Conservation (phyloP, 257 asterid genomes). For the Ballota nigra region DNA sequence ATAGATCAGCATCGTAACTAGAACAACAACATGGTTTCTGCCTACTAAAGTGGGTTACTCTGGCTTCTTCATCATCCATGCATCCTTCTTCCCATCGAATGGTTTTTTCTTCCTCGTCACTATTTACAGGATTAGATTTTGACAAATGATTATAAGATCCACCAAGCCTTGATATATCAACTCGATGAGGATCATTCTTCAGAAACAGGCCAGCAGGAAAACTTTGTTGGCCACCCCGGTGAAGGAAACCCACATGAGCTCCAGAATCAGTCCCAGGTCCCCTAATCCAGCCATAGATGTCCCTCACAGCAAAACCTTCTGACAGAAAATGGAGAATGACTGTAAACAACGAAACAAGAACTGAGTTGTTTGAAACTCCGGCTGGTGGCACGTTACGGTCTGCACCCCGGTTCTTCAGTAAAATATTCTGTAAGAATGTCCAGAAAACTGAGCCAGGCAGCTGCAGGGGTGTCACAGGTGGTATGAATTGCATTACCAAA, state of each 20-base stretch:
- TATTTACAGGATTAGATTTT: conserved; percentile 50
- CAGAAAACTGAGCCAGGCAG: conserved; percentile 88
- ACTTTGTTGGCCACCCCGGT: conserved; percentile 84
- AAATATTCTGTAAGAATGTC: conserved; percentile 73
- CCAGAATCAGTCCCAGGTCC: conserved; percentile 53
- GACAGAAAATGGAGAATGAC: conserved; percentile 88
- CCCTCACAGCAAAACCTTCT: conserved; percentile 70
- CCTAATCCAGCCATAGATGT: conserved; percentile 67
- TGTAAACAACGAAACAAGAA: conserved; percentile 75
- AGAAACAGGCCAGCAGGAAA: conserved; percentile 78
- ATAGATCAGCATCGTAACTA: conserved; percentile 56
- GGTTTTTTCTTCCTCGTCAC: conserved; percentile 60
- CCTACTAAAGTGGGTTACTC: conserved; percentile 65
- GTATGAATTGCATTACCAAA: conserved; percentile 85
- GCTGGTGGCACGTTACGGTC: conserved; percentile 89
- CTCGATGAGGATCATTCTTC: conserved; percentile 81
- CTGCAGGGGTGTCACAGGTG: conserved; percentile 72
- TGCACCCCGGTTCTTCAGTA: conserved; percentile 94
- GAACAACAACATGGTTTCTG: conserved; percentile 94
- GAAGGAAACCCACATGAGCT: conserved; percentile 82
- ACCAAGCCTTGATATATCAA: conserved; percentile 87
- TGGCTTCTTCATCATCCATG: conserved; percentile 72
- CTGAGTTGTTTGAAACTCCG: conserved; percentile 93
- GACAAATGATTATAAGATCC: conserved; percentile 81
- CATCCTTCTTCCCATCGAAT: conserved; percentile 96